Percentiles rank a stretch among this genome's conserved stretches.
These are phyloP conservation scores for Metschnikowia chrysomelidarum DNA, from an alignment of 805 yeast genomes.

Conservation along the genomic window DNA sequence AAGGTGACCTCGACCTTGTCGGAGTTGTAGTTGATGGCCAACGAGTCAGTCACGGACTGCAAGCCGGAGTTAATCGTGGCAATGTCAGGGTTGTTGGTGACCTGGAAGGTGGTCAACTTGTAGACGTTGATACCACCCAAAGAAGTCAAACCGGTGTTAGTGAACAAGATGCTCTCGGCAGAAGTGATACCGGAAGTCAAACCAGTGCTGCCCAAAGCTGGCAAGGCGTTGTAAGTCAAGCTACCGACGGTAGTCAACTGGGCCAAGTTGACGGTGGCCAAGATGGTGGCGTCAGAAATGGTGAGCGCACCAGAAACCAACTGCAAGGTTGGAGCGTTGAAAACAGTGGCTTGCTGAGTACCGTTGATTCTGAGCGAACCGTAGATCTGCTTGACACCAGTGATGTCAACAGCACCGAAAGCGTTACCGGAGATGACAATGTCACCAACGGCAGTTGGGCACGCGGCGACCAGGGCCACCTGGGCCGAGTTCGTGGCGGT, in stretches of 20 bases:
- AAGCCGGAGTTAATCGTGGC: constrained; percentile 69
- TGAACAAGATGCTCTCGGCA: constrained; percentile 66
- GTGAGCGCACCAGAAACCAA: constrained; percentile 70
- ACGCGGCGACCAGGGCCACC: constrained; percentile 67
- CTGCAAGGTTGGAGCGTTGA: constrained; percentile 78
- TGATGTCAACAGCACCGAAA: constrained; percentile 61
- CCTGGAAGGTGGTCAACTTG: constrained; percentile 54
- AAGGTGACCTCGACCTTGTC: constrained; percentile 67
- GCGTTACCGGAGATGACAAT: constrained; percentile 61
- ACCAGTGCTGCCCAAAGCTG: constrained; percentile 71
- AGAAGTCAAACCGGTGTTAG: constrained; percentile 70
- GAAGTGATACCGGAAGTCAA: constrained; percentile 67
- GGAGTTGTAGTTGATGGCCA: constrained; percentile 85
- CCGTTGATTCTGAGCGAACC: constrained; percentile 72
- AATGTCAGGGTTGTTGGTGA: constrained; percentile 88
- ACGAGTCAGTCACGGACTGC: constrained; percentile 66
- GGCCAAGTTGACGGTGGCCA: constrained; percentile 71
- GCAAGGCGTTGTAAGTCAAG: constrained; percentile 77
- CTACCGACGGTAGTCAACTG: constrained; percentile 78
- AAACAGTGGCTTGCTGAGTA: constrained; percentile 57
- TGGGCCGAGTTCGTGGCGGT: constrained; percentile 82
- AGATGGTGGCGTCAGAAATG: constrained; percentile 61
- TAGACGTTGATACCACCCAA: constrained; percentile 62
- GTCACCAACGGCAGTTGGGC: constrained; percentile 81
- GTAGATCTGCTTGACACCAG: constrained; percentile 70